These are phyloP conservation scores for Mycena sp. DNA, from an alignment of 1,284 basidiomycete species.

Conservation along the genomic window DNA sequence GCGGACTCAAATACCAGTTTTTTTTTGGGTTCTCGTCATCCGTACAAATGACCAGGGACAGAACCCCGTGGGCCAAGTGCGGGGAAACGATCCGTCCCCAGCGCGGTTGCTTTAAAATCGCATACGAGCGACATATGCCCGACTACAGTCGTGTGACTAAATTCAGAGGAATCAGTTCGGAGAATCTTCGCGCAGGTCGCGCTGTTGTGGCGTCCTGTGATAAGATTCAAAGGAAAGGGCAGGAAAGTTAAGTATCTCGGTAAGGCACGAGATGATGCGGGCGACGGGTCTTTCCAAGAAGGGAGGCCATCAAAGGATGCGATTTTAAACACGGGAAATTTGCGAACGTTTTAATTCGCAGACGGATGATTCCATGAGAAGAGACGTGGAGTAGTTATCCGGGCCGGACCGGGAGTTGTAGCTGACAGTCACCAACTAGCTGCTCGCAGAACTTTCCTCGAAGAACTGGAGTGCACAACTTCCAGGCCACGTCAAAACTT, in stretches of 20 bases:
- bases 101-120: constrained; percentile 8
- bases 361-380: no score
- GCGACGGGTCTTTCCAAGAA: not conserved
- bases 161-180: constrained; percentile 17
- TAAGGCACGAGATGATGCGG: not conserved
- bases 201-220: not conserved
- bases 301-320: no score
- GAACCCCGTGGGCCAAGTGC: constrained; percentile 26
- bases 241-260: not conserved
- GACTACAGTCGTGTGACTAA: constrained; percentile 22
- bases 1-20: constrained; percentile 3
- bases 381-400: no score
- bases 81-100: constrained; percentile 22
- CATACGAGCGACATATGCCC: constrained; percentile 23
- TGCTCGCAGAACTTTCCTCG: no score
- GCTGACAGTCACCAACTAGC: no score
- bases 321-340: constrained; percentile 12
- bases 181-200: constrained; percentile 19
- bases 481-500: no score
- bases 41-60: constrained; percentile 18
- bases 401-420: no score
- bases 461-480: no score
- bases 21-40: not conserved
- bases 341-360: not conserved
- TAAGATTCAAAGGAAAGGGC: not conserved